Conservation (phyloP, 2,329 filamentous ascomycete species). For the Elsinoe fawcettii region DNA sequence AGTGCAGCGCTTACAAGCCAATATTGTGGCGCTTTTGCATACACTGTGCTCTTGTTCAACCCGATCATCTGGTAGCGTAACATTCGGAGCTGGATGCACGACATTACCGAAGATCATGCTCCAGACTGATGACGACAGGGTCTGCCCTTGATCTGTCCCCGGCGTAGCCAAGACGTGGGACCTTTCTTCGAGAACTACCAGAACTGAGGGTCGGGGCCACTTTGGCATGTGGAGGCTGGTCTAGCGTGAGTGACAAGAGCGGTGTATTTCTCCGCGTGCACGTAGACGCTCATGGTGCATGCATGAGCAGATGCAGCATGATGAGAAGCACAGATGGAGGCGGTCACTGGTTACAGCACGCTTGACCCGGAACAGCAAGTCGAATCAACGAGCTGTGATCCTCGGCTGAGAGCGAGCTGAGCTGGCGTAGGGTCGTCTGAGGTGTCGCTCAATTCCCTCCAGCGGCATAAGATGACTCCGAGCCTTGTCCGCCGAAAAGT, state of each 20-base stretch:
- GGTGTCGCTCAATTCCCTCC: not conserved
- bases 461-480: not conserved
- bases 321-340: not conserved
- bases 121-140: conserved; percentile 12
- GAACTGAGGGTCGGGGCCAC: not conserved
- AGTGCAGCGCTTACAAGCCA: not conserved
- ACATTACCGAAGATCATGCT: conserved; percentile 3
- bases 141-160: not conserved
- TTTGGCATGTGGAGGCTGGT: not conserved
- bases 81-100: not conserved
- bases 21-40: not conserved
- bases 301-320: not conserved
- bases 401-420: not conserved
- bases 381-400: not conserved
- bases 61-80: not conserved
- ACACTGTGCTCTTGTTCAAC: not conserved
- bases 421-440: not conserved
- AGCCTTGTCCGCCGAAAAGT: not conserved
- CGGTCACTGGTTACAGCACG: not conserved
- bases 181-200: not conserved
- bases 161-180: conserved; percentile 4
- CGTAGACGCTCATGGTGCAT: not conserved
- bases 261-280: not conserved
- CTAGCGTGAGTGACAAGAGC: not conserved
- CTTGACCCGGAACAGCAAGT: not conserved